Conservation (phyloP, 306 rosid species). For the Vicia faba region DNA sequence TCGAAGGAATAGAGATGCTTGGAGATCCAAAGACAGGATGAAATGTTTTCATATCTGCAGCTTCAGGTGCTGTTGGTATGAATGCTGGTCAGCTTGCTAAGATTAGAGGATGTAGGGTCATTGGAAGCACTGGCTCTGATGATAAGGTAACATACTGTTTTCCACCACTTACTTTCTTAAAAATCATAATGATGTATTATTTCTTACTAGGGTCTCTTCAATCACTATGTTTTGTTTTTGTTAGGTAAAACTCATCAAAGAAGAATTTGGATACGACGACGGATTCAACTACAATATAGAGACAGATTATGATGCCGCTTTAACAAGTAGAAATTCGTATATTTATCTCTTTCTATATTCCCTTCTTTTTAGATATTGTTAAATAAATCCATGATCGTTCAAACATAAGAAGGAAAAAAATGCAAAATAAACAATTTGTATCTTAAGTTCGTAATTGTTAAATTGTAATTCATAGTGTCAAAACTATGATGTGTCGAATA, state of each 20-base stretch:
- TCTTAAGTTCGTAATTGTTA: background rate
- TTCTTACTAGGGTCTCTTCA: too few species aligned
- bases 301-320: conserved; percentile 58
- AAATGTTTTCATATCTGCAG: conserved; percentile 66
- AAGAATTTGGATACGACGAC: conserved; percentile 71
- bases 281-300: conserved; percentile 69
- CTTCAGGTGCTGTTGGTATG: conserved; percentile 68
- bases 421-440: background rate
- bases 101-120: conserved; percentile 66
- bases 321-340: conserved; percentile 39
- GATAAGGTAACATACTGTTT: conserved; percentile 42
- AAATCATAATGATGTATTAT: background rate
- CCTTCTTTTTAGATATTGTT: background rate
- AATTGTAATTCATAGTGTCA: too few species aligned
- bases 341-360: background rate
- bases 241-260: conserved; percentile 64
- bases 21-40: conserved; percentile 55
- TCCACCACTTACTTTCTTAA: background rate
- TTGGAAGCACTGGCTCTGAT: conserved; percentile 65
- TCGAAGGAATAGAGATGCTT: conserved; percentile 51
- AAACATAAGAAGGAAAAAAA: background rate
- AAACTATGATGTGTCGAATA: too few species aligned
- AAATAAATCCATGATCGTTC: background rate
- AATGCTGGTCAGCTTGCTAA: conserved; percentile 72
- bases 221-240: background rate